Base-by-base conservation (phyloP, 129 eudicot species). In the Lactuca sativa region DNA sequence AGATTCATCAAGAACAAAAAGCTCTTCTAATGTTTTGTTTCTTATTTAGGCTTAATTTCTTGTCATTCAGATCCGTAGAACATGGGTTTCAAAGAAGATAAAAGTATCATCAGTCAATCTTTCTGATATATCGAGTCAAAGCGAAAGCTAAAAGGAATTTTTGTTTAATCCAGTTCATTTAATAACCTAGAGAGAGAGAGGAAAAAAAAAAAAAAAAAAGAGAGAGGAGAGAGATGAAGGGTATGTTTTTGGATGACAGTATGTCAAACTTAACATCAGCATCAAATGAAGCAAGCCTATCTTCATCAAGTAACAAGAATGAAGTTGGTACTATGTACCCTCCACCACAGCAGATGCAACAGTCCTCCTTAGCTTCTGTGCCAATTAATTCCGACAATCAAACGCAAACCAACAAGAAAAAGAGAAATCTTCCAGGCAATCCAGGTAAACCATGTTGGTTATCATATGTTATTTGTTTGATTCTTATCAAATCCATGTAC, bases 191-290 rank as follows among this genome's bases (percentile, higher is more conserved):
- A 66, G 69, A 81, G 68, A 71, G 69, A 72, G 61, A 44, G 67
- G 57, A 18, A 54, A 62, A 21, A 54, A 75, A 30, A 69, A 16
- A 62, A 30, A 54, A 34, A 16, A 34, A 17, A 56, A 79, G 62
- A 82, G 54, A 71, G 77, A 60, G 33, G 69, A 60, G 59, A 69
- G 60, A 66, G 30, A 37, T 54, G 77, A 80, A 80, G 55, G 86
- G 86, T 44, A 70, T 83, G 76, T 62, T 70, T 48, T 59, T 74
- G 25, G 84, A 83, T 47, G 88, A 86, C 71, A 78, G 44, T 49
- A 72, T 81, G 89, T 87, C 93, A 74, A 84, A 87, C 66, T 77
- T 87, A 75, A 84, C 95, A 72, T 87, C 85, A 67, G 90, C 85
- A 70, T 87, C 95, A 9, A 86, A 83, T 83, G 89, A 86, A 77